Base-by-base conservation (phyloP, 164 flowering plant genomes). In the Tetrastigma voinierianum region DNA sequence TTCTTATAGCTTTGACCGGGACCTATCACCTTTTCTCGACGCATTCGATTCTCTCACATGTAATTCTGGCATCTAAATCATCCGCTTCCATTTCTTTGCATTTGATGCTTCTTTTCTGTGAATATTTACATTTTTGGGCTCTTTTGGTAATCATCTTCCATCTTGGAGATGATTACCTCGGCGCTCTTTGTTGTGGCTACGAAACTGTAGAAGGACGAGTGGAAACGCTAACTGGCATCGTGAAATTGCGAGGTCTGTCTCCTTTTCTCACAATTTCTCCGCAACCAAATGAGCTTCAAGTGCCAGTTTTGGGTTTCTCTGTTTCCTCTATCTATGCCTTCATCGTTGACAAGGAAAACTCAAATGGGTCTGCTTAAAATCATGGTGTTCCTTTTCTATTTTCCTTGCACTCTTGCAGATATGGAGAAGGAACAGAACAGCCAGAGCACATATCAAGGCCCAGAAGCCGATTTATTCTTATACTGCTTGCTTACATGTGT, bases 401-500 rank as follows among this genome's bases (percentile, higher is more conserved):
- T 51, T 17, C 16, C 9, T 7, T 43, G n/a, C n/a, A n/a, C n/a
- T n/a, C n/a, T n/a, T n/a, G 59, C 62, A 70, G 73, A 62, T 18
- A 74, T 76, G 82, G 80, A 81, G 62, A 73, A 55, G 61, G 82
- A 76, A 48, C 79, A 72, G 59, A 73, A 45, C 61, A 72, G 63
- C 63, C 66, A 68, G 66, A 73, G 73, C 62, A 48, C 64, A 2
- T 46, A 18, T 48, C 66, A 63, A 64, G 61, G 67, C 1, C 20
- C 70, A 44, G 85, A 72, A 67, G 70, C 81, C 16, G 83, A 78
- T 45, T 63, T 78, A 25, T 69, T 80, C 24, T 65, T 83, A 46
- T 81, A 78, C 74, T 83, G 86, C n/a, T n/a, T n/a, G 62, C 69
- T 76, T 2, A 68, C 82, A 74, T 75, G 86, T 61, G 77, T 76